phyloP scores from a whole-genome alignment of 208 protist species.

The Trypanosomatidae sp. region DNA sequence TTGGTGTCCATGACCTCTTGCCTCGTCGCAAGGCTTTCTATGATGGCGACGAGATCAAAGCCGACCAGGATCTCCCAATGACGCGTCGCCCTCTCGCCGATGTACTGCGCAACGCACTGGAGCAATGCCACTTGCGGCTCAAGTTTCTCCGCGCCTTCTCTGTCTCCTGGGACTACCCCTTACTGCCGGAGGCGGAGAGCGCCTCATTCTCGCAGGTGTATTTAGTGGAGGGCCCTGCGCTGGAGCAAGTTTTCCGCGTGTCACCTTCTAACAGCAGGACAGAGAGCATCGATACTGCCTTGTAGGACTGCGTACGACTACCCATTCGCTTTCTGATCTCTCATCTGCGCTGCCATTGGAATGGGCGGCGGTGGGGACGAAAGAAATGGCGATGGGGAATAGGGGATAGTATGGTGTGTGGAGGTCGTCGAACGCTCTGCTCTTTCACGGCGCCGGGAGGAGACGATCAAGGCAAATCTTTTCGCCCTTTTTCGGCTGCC shows the following conservation, averaged over 20 bases:
- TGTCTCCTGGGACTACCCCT: slow-evolving; percentile 64
- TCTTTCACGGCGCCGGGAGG: background rate
- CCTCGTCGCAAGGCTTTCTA: slow-evolving; percentile 7
- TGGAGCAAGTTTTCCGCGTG: slow-evolving; percentile 29
- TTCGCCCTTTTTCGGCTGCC: no score
- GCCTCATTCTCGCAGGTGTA: slow-evolving; percentile 63
- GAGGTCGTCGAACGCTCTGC: background rate
- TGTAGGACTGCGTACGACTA: background rate
- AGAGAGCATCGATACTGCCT: background rate
- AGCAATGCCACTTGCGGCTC: slow-evolving; percentile 42
- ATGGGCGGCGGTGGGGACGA: background rate
- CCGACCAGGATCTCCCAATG: slow-evolving; percentile 13
- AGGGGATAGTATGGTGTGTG: background rate
- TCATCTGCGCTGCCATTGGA: background rate
- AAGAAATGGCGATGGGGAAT: background rate
- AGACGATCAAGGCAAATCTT: no score
- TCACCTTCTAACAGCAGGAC: slow-evolving; percentile 2
- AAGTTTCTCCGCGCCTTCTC: slow-evolving; percentile 68
- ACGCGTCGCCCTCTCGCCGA: slow-evolving; percentile 32
- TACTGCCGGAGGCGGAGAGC: slow-evolving; percentile 53
- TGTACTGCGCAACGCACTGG: slow-evolving; percentile 42
- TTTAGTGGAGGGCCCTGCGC: slow-evolving; percentile 51
- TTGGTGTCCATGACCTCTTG: slow-evolving; percentile 65
- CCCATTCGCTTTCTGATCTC: background rate
- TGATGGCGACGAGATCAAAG: slow-evolving; percentile 1